Conservation (phyloP, 2,329 filamentous ascomycete species). For the Cercospora sesami region DNA sequence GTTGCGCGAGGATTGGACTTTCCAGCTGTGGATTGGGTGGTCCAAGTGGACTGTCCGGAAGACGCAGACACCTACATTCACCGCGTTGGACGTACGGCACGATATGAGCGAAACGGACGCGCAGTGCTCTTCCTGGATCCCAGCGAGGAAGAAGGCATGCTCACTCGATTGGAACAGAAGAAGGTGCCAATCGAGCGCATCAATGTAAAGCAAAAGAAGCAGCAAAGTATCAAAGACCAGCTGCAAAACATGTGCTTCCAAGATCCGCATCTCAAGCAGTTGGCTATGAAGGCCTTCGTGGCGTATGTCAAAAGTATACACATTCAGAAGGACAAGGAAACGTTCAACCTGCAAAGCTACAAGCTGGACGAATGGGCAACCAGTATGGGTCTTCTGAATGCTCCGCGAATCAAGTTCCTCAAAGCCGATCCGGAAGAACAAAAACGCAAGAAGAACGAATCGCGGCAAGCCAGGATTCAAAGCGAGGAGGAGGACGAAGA, state of each 20-base stretch:
- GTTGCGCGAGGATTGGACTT: constrained; percentile 94
- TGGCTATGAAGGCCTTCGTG: constrained; percentile 93
- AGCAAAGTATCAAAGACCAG: constrained; percentile 78
- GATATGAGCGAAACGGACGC: constrained; percentile 82
- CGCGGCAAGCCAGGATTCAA: constrained; percentile 60
- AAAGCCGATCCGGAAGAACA: constrained; percentile 86
- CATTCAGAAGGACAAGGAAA: constrained; percentile 85
- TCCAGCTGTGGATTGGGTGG: constrained; percentile 95
- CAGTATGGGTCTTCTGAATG: constrained; percentile 84
- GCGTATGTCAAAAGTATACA: constrained; percentile 84
- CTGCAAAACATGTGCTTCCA: constrained; percentile 96
- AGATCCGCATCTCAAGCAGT: constrained; percentile 87
- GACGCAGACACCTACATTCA: constrained; percentile 98
- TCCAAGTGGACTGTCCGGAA: constrained; percentile 97
- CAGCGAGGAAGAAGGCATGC: constrained; percentile 88
- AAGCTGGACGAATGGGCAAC: constrained; percentile 82
- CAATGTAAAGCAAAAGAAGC: constrained; percentile 85
- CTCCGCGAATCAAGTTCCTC: constrained; percentile 88
- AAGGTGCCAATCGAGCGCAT: constrained; percentile 87
- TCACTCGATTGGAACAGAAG: constrained; percentile 79
- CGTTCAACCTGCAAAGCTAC: constrained; percentile 81
- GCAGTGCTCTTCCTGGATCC: constrained; percentile 91
- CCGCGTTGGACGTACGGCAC: constrained; percentile 88
- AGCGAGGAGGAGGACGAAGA: constrained; percentile 61
- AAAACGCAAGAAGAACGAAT: constrained; percentile 83